A percentile compares a stretch with the other conserved stretches of the same genome.
Conservation (phyloP, 805 yeast species). For the Saccharomyces kudriavzevii region DNA sequence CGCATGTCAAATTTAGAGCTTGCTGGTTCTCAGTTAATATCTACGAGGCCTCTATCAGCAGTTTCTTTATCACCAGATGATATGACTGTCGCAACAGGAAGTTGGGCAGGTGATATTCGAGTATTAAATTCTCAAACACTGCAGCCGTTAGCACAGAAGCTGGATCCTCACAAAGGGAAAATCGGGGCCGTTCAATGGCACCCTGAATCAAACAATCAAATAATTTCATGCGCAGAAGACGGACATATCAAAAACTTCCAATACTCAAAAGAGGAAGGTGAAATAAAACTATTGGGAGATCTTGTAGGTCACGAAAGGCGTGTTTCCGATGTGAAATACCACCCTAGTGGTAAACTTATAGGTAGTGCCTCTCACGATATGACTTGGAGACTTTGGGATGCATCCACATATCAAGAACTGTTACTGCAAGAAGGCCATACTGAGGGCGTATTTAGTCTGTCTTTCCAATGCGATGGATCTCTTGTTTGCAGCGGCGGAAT, state of each 20-base stretch:
- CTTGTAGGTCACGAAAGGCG: conserved; percentile 45
- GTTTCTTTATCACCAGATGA: conserved; percentile 39
- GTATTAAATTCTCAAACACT: conserved; percentile 39
- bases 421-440: conserved; percentile 81
- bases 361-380: conserved; percentile 74
- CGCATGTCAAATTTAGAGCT: conserved; percentile 35
- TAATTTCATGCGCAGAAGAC: conserved; percentile 43
- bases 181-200: conserved; percentile 67
- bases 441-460: conserved; percentile 54
- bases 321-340: conserved; percentile 53
- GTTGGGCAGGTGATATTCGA: conserved; percentile 75
- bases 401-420: conserved; percentile 40
- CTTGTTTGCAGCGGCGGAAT: conserved; percentile 68
- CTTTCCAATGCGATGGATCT: conserved; percentile 72
- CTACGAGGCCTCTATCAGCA: conserved; percentile 60
- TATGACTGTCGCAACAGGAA: conserved; percentile 49
- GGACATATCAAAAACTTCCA: conserved; percentile 34
- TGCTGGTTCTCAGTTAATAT: conserved; percentile 62
- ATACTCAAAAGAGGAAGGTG: conserved; percentile 7
- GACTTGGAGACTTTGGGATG: conserved; percentile 88
- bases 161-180: conserved; percentile 45
- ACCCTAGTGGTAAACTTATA: conserved; percentile 50
- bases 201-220: conserved; percentile 21
- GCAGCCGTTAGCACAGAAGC: conserved; percentile 15
- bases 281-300: conserved; percentile 16